Base-by-base conservation (phyloP, 306 rosid genomes). In the Cajanus cajan region DNA sequence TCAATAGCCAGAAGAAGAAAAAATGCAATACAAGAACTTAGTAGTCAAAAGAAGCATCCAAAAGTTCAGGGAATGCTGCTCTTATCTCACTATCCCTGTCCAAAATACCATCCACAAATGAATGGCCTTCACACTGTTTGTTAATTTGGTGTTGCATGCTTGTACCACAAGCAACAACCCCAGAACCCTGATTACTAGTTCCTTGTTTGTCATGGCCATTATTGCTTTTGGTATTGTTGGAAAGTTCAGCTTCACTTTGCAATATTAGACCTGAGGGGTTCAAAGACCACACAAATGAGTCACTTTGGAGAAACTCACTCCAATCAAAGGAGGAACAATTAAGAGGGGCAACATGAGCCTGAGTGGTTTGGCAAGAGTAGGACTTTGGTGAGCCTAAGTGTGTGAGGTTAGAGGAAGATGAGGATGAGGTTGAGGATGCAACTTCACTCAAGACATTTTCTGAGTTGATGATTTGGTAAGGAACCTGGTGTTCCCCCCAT, bases 61-160 rank as follows among this genome's bases (percentile, higher is more conserved):
- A 86, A 51, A 95, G 55, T 44, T 90, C 87, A 10, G 98, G 98
- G 70, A 95, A 95, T 41, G 87, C 85, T 7, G 88, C 88, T 77
- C 83, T 80, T 41, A 95, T 88, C 74, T 95, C 94, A 83, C 74
- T 87, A 51, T 95, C 98, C 48, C 78, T 90, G 39, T 87, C 93
- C 91, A 95, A 82, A 84, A 92, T 86, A 2, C 82, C 82, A 55
- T 90, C 97, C 90, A 95, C 92, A 55, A 95, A 94, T 40, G 97
- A 84, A 73, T 82, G 61, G 15, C 74, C 76, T 52, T 85, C 83
- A 72, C 80, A 12, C 50, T 80, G 73, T 31, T 79, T 72, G n/a
- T 81, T 81, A 31, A 19, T 52, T 71, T 59, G 83, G 52, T 39
- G 71, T 67, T 74, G 82, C 51, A 48, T 63, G 57, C 86, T 65